A percentile compares a stretch with the other conserved stretches of the same genome.
phyloP scores from a whole-genome alignment of 2,329 filamentous ascomycete genomes.

The Seiridium unicorne region DNA sequence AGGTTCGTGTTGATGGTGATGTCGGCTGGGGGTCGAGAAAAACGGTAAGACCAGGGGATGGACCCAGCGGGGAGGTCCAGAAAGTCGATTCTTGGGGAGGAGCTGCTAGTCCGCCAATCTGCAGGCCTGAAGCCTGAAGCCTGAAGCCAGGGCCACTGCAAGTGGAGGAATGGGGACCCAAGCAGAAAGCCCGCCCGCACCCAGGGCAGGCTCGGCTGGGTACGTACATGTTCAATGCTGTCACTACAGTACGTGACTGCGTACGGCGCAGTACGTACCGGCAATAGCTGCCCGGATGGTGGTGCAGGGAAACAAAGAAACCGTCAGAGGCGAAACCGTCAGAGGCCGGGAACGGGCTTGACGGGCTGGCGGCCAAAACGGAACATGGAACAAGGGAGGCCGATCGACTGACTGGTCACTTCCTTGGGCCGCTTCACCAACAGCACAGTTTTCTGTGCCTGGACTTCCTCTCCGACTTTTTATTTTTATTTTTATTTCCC shows the following conservation, averaged over 20 bases:
- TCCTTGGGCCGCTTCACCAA: neutral
- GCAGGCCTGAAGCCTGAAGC: neutral
- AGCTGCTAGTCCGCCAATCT: neutral
- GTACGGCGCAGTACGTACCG: too few species aligned
- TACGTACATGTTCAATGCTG: neutral
- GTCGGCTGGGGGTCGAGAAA: conserved; percentile 1
- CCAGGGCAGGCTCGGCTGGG: neutral
- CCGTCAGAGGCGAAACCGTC: too few species aligned
- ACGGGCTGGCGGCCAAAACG: too few species aligned
- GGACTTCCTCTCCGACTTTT: neutral
- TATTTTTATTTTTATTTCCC: neutral
- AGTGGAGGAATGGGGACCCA: neutral
- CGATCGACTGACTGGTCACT: too few species aligned
- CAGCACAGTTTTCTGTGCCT: neutral
- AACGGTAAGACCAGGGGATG: conserved; percentile 1
- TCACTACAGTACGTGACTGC: neutral
- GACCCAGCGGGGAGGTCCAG: conserved; percentile 4
- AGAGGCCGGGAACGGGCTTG: too few species aligned
- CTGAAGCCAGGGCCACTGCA: neutral
- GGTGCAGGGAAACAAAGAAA: too few species aligned
- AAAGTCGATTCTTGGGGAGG: neutral
- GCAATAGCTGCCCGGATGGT: too few species aligned
- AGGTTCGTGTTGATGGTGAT: conserved; percentile 7
- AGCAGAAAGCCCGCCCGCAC: neutral
- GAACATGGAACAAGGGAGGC: too few species aligned